Evolutionary conservation across 2,329 filamentous ascomycete genomes (phyloP).

Genomic region (Biscogniauxia marginata): DNA sequence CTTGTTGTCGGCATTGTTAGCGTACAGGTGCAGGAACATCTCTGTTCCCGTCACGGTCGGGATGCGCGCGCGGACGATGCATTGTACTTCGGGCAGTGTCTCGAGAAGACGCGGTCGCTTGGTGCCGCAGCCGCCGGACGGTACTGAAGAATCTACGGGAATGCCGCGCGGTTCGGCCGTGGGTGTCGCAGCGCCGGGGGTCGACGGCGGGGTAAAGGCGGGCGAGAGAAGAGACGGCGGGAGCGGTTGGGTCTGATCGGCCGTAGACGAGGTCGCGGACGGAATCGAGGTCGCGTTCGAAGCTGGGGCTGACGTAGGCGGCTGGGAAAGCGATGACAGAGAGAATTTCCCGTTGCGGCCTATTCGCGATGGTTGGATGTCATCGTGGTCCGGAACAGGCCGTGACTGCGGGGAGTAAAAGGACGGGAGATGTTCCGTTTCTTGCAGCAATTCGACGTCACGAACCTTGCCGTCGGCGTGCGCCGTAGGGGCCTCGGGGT

Average conservation of each 20-base stretch:
- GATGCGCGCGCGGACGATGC: conserved; percentile 90
- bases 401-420: conserved; percentile 46
- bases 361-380: conserved; percentile 21
- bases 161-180: conserved; percentile 48
- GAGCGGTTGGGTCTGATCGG: conserved; percentile 18
- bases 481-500: conserved; percentile 6
- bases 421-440: conserved; percentile 41
- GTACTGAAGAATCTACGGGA: conserved; percentile 59
- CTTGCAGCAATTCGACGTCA: conserved; percentile 26
- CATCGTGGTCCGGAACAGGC: conserved; percentile 29
- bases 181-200: conserved; percentile 58
- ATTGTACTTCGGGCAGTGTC: conserved; percentile 80
- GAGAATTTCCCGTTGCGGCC: not conserved
- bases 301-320: conserved; percentile 3
- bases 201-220: conserved; percentile 73
- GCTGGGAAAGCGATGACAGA: conserved; percentile 5
- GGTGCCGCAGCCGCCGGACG: conserved; percentile 57
- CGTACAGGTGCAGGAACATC: conserved; percentile 96
- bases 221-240: conserved; percentile 79
- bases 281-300: conserved; percentile 1
- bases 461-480: not conserved
- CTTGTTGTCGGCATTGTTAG: conserved; percentile 89
- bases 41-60: conserved; percentile 88
- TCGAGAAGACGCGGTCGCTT: conserved; percentile 72
- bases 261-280: conserved; percentile 4